phyloP scores from a whole-genome alignment of 2,329 filamentous ascomycete genomes.

The Exophiala sideris region DNA sequence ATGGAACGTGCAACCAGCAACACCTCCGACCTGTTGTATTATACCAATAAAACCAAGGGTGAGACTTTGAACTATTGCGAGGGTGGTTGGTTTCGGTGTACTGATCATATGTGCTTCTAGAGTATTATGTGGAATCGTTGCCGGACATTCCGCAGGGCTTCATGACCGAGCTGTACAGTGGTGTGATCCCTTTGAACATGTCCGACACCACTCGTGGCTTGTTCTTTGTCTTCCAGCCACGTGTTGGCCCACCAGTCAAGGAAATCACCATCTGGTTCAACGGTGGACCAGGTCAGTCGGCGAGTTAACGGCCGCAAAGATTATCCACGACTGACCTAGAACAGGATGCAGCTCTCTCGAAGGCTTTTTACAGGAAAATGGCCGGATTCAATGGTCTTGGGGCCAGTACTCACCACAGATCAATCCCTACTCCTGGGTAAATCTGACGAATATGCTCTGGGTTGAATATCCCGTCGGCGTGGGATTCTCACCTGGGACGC shows the following conservation, averaged over 20 bases:
- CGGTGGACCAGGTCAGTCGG: slow-evolving; percentile 24
- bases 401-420: slow-evolving; percentile 29
- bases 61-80: neutral
- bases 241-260: slow-evolving; percentile 24
- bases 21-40: slow-evolving; percentile 7
- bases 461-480: slow-evolving; percentile 27
- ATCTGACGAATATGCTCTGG: slow-evolving; percentile 42
- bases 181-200: slow-evolving; percentile 22
- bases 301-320: neutral
- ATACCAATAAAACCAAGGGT: slow-evolving; percentile 18
- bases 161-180: slow-evolving; percentile 24
- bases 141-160: slow-evolving; percentile 20
- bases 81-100: neutral
- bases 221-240: slow-evolving; percentile 27
- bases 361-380: slow-evolving; percentile 36
- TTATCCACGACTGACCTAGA: neutral
- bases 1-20: slow-evolving; percentile 3
- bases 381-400: slow-evolving; percentile 30
- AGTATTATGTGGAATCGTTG: slow-evolving; percentile 21
- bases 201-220: slow-evolving; percentile 17
- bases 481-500: slow-evolving; percentile 21
- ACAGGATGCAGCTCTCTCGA: slow-evolving; percentile 26
- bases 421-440: slow-evolving; percentile 35
- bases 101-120: neutral
- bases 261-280: slow-evolving; percentile 27